These are phyloP conservation scores for Nicotiana tomentosiformis DNA, from an alignment of 257 asterid species.

Conservation along the genomic window DNA sequence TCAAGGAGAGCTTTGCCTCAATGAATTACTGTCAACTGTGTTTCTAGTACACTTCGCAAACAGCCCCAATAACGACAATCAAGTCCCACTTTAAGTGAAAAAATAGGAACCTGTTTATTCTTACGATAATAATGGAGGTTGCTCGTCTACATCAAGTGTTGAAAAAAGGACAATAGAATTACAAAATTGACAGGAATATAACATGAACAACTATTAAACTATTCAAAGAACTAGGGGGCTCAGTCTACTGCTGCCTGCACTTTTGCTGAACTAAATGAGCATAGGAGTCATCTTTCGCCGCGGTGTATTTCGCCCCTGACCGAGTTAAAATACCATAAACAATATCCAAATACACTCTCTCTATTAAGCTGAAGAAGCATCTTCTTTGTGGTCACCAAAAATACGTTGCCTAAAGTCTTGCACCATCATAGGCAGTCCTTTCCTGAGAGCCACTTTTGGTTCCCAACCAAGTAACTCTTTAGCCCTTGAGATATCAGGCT, in stretches of 20 bases:
- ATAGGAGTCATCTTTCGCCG: neutral
- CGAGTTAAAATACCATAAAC: neutral
- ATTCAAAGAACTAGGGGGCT: neutral
- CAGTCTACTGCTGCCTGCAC: neutral
- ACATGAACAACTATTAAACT: neutral
- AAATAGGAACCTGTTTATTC: neutral
- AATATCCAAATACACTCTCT: neutral
- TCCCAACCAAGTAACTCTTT: conserved; percentile 90
- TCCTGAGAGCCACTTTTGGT: conserved; percentile 75
- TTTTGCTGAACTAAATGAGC: neutral
- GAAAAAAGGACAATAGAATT: neutral
- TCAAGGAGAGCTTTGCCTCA: too few relatives aligned
- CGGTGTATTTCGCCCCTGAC: neutral
- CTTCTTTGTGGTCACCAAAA: conserved; percentile 74
- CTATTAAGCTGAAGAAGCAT: conserved; percentile 16
- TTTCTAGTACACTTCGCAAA: neutral
- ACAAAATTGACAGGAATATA: neutral
- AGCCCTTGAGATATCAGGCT: conserved; percentile 86
- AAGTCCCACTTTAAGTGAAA: neutral
- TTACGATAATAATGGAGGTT: neutral
- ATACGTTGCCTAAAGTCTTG: conserved; percentile 84
- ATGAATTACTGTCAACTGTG: neutral
- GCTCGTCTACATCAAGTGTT: neutral
- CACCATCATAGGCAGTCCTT: conserved; percentile 94
- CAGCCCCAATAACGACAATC: neutral